Base-by-base conservation (phyloP, 2,329 filamentous ascomycete species). In the Fusarium torulosum region DNA sequence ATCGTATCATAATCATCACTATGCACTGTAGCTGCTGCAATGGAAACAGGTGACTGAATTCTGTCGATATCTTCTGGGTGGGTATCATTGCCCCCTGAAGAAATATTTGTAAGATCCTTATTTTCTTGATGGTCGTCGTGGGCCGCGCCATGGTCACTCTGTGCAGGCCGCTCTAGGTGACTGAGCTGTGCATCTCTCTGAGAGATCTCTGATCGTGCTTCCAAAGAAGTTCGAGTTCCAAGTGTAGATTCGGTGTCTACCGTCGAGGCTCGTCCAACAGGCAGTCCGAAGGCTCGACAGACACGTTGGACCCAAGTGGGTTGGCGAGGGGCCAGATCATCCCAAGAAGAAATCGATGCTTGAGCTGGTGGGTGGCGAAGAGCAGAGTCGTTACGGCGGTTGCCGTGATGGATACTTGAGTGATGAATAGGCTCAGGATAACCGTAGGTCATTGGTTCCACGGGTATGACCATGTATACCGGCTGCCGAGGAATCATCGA, bases 251-350 rank as follows among this genome's bases (percentile, higher is more conserved):
- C 31, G 4, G 70, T 77, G 27, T 67, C 69, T 47, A 80, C 75
- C 2, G 79, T 81, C 0, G 77, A 80, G 8, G 76, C 78, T 55
- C 69, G 75, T 7, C 79, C 79, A 2, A 71, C 19, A 3, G 77
- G 77, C 15, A 78, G 49, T 6, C 65, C 70, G 29, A 80, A 67
- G 2, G 67, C 63, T 13, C 69, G 70, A 47, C 64, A 47, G 2
- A 80, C 11, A 15, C 72, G 60, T 42, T 77, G 75, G 21, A 65
- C 59, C 76, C 76, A 78, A 7, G 59, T 68, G 23, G 66, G 61
- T 9, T 74, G 63, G 11, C 57, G 63, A 27, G 66, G 55, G 40
- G 63, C 38, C 5, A 60, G 53, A 6, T 45, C 53, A 15, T 35
- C 23, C 11, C 45, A 49, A 19, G 64, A 55, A 2, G 35, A n/a